Base-by-base conservation (phyloP, 495 filamentous ascomycete species). In the Penicillium subrubescens region DNA sequence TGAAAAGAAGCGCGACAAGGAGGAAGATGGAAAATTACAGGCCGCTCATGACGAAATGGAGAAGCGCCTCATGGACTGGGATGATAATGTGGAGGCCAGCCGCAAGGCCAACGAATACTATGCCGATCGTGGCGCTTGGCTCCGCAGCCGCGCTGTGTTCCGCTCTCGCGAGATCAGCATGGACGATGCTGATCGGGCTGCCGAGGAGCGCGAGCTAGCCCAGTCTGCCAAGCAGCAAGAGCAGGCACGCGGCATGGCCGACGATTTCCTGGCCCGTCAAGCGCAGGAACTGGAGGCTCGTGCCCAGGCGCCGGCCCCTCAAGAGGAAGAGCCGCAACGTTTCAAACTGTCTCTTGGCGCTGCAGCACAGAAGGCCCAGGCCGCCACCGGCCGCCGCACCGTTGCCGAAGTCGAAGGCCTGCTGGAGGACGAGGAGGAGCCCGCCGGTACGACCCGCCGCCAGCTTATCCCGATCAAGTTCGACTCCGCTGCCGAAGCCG, bases 271-370 rank as follows among this genome's bases (percentile, higher is more conserved):
- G 27, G 92, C 92, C 59, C 87, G 89, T 53, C 93, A 96, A 74
- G 93, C 92, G 0, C 85, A 92, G 70, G 94, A 97, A 71, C 83
- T 97, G 74, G 89, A 91, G 71, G 61, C 71, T 44, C 81, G 79
- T 27, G 61, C 67, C 29, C 81, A 88, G 65, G 81, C 21, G 12
- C 34, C 56, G 11, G 56, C 85, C 35, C 87, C 89, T 10, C 77
- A 82, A 39, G 92, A 94, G 65, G 92, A 56, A 7, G 53, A 94
- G 66, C 90, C 92, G 0, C 89, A 93, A 74, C 90, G 89, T 54
- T 96, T 99, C 86, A 97, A 96, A 78, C 84, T 99, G 35, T 96
- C 93, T 1, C 90, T 99, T 43, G 93, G 93, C 59, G 91, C 92
- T 5, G 92, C 92, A 0, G 94, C 94, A 0, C 90, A 92, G 73